phyloP scores from a whole-genome alignment of 108 stramenopile species.

The Stephanodiscus triporus region DNA sequence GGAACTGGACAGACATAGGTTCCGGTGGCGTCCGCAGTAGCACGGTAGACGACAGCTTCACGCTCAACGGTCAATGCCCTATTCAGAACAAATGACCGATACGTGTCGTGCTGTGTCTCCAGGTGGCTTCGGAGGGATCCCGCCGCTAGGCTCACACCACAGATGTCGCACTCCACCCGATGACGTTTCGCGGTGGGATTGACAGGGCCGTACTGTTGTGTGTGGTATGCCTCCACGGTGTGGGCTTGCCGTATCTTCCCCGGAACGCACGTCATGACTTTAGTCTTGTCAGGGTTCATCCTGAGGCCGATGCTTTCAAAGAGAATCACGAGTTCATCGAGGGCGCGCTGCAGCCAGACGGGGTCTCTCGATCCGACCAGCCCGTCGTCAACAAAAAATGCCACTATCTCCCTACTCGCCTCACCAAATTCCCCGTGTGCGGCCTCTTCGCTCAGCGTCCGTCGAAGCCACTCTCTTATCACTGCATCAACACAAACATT shows the following conservation, averaged over 20 bases:
- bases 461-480: slow-evolving; percentile 6
- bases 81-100: neutral
- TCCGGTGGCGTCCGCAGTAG: too few species aligned
- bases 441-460: neutral
- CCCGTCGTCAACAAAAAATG: slow-evolving; percentile 31
- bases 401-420: neutral
- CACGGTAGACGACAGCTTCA: neutral
- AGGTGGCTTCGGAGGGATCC: neutral
- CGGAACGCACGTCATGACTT: slow-evolving; percentile 5
- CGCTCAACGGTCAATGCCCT: neutral
- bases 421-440: neutral
- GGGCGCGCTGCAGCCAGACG: neutral
- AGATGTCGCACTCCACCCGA: neutral
- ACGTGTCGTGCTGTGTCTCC: neutral
- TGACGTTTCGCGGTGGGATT: too few species aligned
- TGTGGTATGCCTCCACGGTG: too few species aligned
- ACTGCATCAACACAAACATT: slow-evolving; percentile 30
- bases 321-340: neutral
- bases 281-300: slow-evolving; percentile 23
- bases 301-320: slow-evolving; percentile 11
- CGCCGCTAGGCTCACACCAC: neutral
- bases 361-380: neutral
- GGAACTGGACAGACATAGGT: neutral
- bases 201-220: too few species aligned
- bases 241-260: neutral